A percentile compares a stretch with the other conserved stretches of the same genome.
Evolutionary conservation across 768 basidiomycete genomes (phyloP).

Genomic region (Hypsizygus marmoreus): DNA sequence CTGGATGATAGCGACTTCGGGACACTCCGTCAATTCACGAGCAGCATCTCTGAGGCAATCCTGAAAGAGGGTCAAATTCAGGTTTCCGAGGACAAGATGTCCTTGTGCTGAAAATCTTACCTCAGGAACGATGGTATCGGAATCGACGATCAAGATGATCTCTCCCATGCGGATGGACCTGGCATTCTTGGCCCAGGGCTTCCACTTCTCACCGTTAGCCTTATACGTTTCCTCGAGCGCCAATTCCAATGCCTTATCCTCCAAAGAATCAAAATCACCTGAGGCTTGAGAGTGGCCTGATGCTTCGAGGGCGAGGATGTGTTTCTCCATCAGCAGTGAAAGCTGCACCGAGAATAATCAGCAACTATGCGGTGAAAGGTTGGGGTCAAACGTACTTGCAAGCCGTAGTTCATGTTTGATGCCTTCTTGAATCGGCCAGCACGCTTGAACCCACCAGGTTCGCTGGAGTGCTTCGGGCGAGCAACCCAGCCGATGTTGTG

Average conservation of each 20-base stretch:
- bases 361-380: not conserved
- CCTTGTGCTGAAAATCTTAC: conserved; percentile 27
- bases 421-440: conserved; percentile 93
- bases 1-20: conserved; percentile 86
- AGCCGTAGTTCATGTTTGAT: conserved; percentile 85
- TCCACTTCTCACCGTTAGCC: conserved; percentile 58
- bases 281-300: conserved; percentile 35
- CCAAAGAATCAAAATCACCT: conserved; percentile 49
- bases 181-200: conserved; percentile 78
- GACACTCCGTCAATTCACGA: conserved; percentile 78
- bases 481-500: conserved; percentile 85
- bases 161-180: conserved; percentile 77
- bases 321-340: conserved; percentile 63
- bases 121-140: conserved; percentile 79
- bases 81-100: not conserved
- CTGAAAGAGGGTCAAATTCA: conserved; percentile 26
- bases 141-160: conserved; percentile 80
- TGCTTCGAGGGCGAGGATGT: conserved; percentile 47
- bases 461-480: conserved; percentile 66
- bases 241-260: conserved; percentile 71
- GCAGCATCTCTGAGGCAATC: conserved; percentile 92
- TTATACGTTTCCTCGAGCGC: conserved; percentile 75
- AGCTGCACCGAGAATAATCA: conserved; percentile 40
- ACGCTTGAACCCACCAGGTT: conserved; percentile 70
- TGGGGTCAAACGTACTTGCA: conserved; percentile 32